phyloP scores from a whole-genome alignment of 352 stramenopile species.

The Phytophthora pinifolia region DNA sequence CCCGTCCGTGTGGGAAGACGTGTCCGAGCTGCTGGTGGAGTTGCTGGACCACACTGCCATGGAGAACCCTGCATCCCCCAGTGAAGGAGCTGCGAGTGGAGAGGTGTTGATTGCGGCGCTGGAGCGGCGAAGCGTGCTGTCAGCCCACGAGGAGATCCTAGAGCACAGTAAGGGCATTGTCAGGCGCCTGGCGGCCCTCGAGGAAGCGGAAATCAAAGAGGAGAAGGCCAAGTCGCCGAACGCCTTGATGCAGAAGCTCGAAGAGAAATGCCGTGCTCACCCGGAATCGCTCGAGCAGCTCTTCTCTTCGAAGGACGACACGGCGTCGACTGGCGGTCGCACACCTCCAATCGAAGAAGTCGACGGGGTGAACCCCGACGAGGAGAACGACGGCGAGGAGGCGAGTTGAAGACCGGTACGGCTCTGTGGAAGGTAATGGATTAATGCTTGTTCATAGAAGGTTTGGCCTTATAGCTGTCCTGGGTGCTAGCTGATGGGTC shows the following conservation, averaged over 20 bases:
- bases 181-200: slow-evolving; percentile 46
- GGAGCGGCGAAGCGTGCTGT: slow-evolving; percentile 62
- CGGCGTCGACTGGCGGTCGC: slow-evolving; percentile 24
- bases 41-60: slow-evolving; percentile 55
- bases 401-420: slow-evolving; percentile 11
- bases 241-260: slow-evolving; percentile 52
- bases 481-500: slow-evolving; percentile 19
- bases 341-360: slow-evolving; percentile 27
- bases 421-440: slow-evolving; percentile 12
- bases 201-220: slow-evolving; percentile 24
- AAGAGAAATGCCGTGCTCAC: slow-evolving; percentile 55
- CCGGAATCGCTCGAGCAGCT: slow-evolving; percentile 50
- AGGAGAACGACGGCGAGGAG: slow-evolving; percentile 30
- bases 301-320: slow-evolving; percentile 54
- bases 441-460: slow-evolving; percentile 27
- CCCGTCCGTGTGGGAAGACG: slow-evolving; percentile 48
- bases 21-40: slow-evolving; percentile 54
- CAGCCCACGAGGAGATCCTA: slow-evolving; percentile 72
- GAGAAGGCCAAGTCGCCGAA: slow-evolving; percentile 12
- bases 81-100: slow-evolving; percentile 26
- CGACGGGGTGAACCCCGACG: slow-evolving; percentile 18
- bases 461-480: no score
- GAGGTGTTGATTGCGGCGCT: slow-evolving; percentile 55
- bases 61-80: slow-evolving; percentile 19
- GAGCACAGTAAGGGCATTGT: slow-evolving; percentile 67